Conservation (phyloP, 257 asterid species). For the Schizonepeta tenuifolia region DNA sequence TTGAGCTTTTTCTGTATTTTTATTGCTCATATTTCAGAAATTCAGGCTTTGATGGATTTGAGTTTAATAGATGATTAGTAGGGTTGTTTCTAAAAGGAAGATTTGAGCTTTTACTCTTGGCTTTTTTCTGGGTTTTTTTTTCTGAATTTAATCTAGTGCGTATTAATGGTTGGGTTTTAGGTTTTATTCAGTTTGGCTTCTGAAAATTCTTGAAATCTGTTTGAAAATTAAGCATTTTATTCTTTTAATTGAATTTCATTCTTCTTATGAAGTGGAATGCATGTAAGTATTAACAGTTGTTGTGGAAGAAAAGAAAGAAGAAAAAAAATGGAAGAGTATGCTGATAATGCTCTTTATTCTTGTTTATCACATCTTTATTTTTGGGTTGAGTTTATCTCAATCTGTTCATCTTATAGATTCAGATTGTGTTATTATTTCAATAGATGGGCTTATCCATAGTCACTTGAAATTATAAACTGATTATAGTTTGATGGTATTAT, state of each 20-base stretch:
- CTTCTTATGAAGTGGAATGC: not conserved
- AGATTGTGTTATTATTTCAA: not conserved
- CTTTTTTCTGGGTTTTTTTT: not conserved
- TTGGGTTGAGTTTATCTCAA: not conserved
- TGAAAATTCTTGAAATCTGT: slow-evolving; percentile 7
- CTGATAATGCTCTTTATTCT: not conserved
- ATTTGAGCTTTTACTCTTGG: not conserved
- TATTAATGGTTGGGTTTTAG: slow-evolving; percentile 24
- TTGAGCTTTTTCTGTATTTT: not conserved
- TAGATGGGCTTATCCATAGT: not conserved
- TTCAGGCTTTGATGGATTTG: slow-evolving; percentile 23
- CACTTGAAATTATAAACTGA: not conserved
- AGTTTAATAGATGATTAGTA: slow-evolving; percentile 9
- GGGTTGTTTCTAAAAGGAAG: slow-evolving; percentile 20
- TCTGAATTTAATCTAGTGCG: not conserved
- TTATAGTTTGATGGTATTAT: not conserved
- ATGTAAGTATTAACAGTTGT: not conserved
- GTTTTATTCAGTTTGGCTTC: slow-evolving; percentile 16
- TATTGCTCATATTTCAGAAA: not conserved
- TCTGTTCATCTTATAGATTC: not conserved
- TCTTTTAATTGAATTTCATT: not conserved
- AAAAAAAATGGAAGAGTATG: not conserved
- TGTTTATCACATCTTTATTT: not conserved
- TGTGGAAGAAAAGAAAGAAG: not conserved
- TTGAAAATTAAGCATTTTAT: slow-evolving; percentile 19